Percentiles rank a stretch among this genome's conserved stretches.
Conservation (phyloP, 805 yeast genomes). For the Nadsonia fulvescens region DNA sequence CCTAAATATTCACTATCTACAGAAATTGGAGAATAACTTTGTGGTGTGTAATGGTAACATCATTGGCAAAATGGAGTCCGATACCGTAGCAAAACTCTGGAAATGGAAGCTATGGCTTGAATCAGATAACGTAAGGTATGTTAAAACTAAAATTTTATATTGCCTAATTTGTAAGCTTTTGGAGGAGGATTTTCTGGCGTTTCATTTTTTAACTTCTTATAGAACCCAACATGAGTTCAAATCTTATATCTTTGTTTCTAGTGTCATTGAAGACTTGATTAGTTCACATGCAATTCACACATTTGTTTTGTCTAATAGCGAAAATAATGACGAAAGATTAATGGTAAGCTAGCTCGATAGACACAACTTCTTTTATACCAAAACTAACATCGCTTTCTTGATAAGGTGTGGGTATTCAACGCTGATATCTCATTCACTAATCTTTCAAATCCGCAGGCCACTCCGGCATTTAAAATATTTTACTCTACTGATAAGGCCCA, state of each 20-base stretch:
- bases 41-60: too few species aligned
- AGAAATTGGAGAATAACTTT: too few species aligned
- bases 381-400: background rate
- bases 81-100: constrained; percentile 20
- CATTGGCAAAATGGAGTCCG: too few species aligned
- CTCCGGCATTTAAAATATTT: constrained; percentile 27
- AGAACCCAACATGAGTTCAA: too few species aligned
- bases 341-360: constrained; percentile 1
- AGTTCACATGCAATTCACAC: constrained; percentile 19
- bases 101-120: constrained; percentile 38
- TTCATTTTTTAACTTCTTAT: too few species aligned
- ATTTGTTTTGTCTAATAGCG: constrained; percentile 8
- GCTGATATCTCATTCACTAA: constrained; percentile 20
- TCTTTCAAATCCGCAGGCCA: constrained; percentile 10
- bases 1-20: too few species aligned
- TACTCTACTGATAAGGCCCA: constrained; percentile 20
- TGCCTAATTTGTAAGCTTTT: too few species aligned
- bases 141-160: too few species aligned
- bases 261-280: constrained; percentile 13
- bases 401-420: constrained; percentile 32
- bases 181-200: too few species aligned
- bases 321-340: constrained; percentile 3
- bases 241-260: constrained; percentile 7
- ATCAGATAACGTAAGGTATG: constrained; percentile 8
- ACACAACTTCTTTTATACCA: background rate